Conservation (phyloP, 805 yeast genomes). For the Candida ipomoeae region DNA sequence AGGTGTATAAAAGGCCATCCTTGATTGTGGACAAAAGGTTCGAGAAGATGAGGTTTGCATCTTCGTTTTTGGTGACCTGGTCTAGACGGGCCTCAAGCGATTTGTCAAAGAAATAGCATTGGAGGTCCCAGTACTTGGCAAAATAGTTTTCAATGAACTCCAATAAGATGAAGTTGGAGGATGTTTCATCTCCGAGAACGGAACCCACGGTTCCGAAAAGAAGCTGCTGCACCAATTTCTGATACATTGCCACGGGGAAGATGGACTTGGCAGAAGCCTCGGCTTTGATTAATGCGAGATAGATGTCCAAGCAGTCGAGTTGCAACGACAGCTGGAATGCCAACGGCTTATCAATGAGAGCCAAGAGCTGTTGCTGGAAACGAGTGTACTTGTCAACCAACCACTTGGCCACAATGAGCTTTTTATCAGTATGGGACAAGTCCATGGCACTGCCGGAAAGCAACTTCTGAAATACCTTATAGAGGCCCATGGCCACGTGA, state of each 20-base stretch:
- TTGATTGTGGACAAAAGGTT: conserved; percentile 40
- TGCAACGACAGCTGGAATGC: conserved; percentile 50
- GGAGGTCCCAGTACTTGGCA: conserved; percentile 66
- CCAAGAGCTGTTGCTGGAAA: conserved; percentile 45
- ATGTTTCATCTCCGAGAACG: conserved; percentile 43
- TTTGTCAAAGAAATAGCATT: conserved; percentile 64
- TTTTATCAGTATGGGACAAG: conserved; percentile 39
- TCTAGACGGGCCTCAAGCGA: conserved; percentile 11
- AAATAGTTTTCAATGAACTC: conserved; percentile 55
- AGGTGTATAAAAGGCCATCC: conserved; percentile 20
- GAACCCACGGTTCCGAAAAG: conserved; percentile 31
- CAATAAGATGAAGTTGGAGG: conserved; percentile 43
- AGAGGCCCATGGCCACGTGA: conserved; percentile 38
- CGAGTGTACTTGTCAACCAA: conserved; percentile 52
- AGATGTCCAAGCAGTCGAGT: conserved; percentile 49
- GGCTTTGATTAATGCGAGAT: conserved; percentile 50
- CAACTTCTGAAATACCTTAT: conserved; percentile 46
- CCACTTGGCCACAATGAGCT: conserved; percentile 57
- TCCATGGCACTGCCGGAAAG: conserved; percentile 36
- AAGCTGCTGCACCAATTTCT: conserved; percentile 33
- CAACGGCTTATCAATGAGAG: conserved; percentile 35
- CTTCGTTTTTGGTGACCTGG: background rate
- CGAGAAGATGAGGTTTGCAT: conserved; percentile 25
- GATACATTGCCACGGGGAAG: conserved; percentile 58
- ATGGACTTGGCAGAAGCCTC: conserved; percentile 53